These are phyloP conservation scores for Podila verticillata DNA, from an alignment of 192 early-diverging fungal species.

Conservation along the genomic window DNA sequence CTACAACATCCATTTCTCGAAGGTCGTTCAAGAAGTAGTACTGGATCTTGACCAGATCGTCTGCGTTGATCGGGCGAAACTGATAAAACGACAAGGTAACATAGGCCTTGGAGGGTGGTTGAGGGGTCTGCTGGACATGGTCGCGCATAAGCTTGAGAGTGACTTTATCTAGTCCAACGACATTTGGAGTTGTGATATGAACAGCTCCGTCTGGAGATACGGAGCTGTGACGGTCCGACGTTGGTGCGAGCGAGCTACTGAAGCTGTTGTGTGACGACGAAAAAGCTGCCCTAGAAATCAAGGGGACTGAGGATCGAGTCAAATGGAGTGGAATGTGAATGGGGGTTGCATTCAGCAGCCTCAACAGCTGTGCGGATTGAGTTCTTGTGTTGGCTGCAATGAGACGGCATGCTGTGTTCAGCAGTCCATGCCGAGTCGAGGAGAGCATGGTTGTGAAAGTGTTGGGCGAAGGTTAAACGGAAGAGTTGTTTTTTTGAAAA, in stretches of 20 bases:
- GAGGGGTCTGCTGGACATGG: constrained; percentile 26
- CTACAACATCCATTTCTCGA: constrained; percentile 65
- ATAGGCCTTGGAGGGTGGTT: constrained; percentile 37
- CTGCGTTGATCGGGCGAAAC: constrained; percentile 47
- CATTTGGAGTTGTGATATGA: constrained; percentile 5
- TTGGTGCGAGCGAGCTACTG: not conserved
- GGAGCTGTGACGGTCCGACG: constrained; percentile 6
- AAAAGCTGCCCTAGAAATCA: not conserved
- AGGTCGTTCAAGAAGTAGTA: constrained; percentile 54
- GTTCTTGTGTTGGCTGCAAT: not conserved
- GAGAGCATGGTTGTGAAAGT: constrained; percentile 3
- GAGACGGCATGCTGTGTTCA: constrained; percentile 14
- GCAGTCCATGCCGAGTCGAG: constrained; percentile 6
- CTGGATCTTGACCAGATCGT: constrained; percentile 43
- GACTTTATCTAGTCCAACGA: constrained; percentile 3
- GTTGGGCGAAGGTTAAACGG: not conserved
- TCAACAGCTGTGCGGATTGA: not conserved
- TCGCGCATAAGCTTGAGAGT: constrained; percentile 26
- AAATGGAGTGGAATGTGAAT: constrained; percentile 1
- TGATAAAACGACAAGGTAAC: constrained; percentile 66
- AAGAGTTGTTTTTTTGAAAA: not conserved
- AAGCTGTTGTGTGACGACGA: not conserved
- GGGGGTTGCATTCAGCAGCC: not conserved
- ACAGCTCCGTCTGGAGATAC: constrained; percentile 12
- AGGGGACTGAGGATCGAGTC: not conserved